These are phyloP conservation scores for Fusarium miscanthi DNA, from an alignment of 2,329 filamentous ascomycete species.

Conservation along the genomic window DNA sequence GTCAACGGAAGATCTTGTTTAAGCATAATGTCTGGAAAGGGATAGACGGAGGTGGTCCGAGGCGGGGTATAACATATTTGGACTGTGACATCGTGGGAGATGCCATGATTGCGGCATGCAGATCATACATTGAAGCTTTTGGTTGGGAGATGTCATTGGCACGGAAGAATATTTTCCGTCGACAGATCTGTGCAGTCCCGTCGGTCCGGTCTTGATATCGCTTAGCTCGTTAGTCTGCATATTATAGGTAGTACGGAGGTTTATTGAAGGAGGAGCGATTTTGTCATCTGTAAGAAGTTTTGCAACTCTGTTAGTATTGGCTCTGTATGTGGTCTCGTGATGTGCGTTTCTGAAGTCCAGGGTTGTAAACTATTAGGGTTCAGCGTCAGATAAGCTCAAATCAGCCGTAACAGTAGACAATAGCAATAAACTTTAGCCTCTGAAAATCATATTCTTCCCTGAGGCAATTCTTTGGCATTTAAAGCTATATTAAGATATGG, in stretches of 20 bases:
- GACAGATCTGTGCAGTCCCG: neutral
- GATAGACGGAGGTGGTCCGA: conserved; percentile 9
- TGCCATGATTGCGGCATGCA: neutral
- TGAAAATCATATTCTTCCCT: too few species aligned
- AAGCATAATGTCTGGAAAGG: neutral
- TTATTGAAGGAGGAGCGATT: accelerated
- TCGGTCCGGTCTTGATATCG: neutral
- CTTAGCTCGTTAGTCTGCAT: neutral
- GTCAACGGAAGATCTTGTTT: neutral
- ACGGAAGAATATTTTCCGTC: conserved; percentile 19
- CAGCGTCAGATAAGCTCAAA: too few species aligned
- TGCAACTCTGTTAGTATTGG: accelerated
- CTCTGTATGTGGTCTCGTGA: accelerated
- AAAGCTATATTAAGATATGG: accelerated
- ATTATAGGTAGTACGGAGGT: accelerated
- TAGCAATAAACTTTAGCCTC: too few species aligned
- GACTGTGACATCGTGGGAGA: neutral
- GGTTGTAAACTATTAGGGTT: too few species aligned
- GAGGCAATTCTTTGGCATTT: neutral
- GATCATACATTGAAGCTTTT: neutral
- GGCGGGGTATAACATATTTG: conserved; percentile 8
- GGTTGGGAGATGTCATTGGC: neutral
- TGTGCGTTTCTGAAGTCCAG: accelerated
- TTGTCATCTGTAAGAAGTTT: accelerated
- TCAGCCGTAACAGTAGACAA: too few species aligned